A percentile compares a stretch with the other conserved stretches of the same genome.
Evolutionary conservation across 2,329 filamentous ascomycete genomes (phyloP).

Genomic region (Colletotrichum lentis): DNA sequence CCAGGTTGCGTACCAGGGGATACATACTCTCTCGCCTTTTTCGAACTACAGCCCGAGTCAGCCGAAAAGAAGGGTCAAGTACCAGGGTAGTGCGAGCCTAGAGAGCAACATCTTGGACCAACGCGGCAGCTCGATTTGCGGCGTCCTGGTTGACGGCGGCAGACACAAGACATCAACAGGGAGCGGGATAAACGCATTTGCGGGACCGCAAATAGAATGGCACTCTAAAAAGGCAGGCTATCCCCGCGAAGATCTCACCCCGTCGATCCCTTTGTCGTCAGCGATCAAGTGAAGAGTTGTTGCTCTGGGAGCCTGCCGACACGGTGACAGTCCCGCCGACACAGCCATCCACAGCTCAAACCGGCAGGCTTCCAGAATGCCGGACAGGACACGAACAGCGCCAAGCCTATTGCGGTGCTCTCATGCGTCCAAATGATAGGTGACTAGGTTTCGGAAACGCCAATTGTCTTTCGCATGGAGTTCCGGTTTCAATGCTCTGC

Average conservation of each 20-base stretch:
- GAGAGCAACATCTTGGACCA: neutral
- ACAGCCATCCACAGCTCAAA: neutral
- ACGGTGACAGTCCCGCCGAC: neutral
- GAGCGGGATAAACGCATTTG: neutral
- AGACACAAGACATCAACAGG: neutral
- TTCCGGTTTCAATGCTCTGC: constrained; percentile 34
- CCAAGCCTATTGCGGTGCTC: constrained; percentile 19
- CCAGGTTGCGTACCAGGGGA: too few species aligned
- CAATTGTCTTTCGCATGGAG: constrained; percentile 33
- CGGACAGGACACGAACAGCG: neutral
- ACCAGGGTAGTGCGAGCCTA: neutral
- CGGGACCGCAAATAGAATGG: neutral
- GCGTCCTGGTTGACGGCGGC: neutral
- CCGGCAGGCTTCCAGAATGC: constrained; percentile 26
- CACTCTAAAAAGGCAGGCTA: neutral
- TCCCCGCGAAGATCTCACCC: constrained; percentile 1
- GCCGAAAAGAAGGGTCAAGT: neutral
- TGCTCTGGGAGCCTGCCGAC: neutral
- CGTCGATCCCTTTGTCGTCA: too few species aligned
- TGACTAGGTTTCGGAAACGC: constrained; percentile 33
- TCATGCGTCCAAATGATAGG: constrained; percentile 15
- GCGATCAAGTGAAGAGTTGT: neutral
- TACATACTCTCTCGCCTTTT: too few species aligned
- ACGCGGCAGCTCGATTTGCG: neutral
- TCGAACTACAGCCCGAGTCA: too few species aligned